Base-by-base conservation (phyloP, 768 basidiomycete species). In the Mycena epipterygia region DNA sequence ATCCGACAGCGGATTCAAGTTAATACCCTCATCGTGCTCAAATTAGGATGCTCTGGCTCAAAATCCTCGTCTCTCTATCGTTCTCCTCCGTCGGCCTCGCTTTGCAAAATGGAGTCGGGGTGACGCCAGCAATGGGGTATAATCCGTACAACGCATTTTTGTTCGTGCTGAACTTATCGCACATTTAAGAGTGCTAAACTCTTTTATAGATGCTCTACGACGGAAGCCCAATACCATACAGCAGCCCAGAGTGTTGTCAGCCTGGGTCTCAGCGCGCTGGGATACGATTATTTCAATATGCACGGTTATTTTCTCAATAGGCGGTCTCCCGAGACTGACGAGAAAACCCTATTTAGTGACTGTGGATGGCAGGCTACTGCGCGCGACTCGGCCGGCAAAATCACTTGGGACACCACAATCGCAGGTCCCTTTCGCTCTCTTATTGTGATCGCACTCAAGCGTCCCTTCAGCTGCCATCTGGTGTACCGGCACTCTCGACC, bases 331-430 rank as follows among this genome's bases (percentile, higher is more conserved):
- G 35, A 16, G 39, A 17, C 17, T 41, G 19, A 41, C 14, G 46
- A 48, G 46, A 8, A 19, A 19, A 46, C 9, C 49, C 5, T 55
- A n/a, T 21, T 7, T 52, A 87, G 86, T 23, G 86, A 87, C 70
- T 87, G 85, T 74, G 86, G 84, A n/a, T 87, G 86, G 86, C 85
- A 87, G 73, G 84, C 82, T 13, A 85, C 79, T 60, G 68, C 76
- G 12, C 79, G 86, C 29, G 81, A 83, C 63, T 74, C 84, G 5
- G 78, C 76, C 29, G 85, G 85, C 14, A 79, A 78, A 21, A 83
- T 87, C 70, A 85, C 85, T 9, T 87, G 85, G 85, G 80, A 84
- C 72, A 81, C 79, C 3, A 81, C 79, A 17, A 81, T 52, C n/a
- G 70, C 32, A 51, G 19, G 70, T 44, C 16, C 46, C 29, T 51